Base-by-base conservation (phyloP, 2,329 filamentous ascomycete genomes). In the Sporothrix inflata region DNA sequence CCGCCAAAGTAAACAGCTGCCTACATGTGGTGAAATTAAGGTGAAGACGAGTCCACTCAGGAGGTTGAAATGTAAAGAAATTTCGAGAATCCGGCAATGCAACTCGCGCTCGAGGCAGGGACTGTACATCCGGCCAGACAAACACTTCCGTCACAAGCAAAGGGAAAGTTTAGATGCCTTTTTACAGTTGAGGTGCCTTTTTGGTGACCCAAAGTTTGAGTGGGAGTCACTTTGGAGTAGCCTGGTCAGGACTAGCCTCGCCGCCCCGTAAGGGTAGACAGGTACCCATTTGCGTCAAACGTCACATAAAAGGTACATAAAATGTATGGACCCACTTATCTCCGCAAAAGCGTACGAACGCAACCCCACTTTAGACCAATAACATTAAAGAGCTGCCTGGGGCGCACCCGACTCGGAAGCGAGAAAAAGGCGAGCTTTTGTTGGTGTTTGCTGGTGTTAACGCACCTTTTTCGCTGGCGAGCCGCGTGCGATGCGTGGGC, bases 321-420 rank as follows among this genome's bases (percentile, higher is more conserved):
- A 55, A 11, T 38, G 2, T 9, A 24, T 24, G n/a, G 3, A 19
- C n/a, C 49, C 49, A 53, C 49, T 24, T 53, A 24, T 53, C 49
- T n/a, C 49, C n/a, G 49, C n/a, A 3, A 4, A 9, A 3, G 30
- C 19, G 11, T 8, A 4, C 12, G 4, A 5, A 55, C 3, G 12
- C 0, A n/a, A 19, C 38, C 8, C 21, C 60, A 45, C 60, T 45
- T 1, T 2, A 3, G 19, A 21, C 65, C 65, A 67, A 51, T 53
- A 16, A 27, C 16, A 27, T 11, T 34, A 51, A 21, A 53, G 42
- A 38, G 65, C 40, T 67, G 65, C 65, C 65, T 67, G 11, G 12
- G 14, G 38, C 66, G 71, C 71, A 66, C 49, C 71, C 71, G 71
- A 70, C 45, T 72, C 71, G 66, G 71, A 24, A 57, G 71, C 71